A percentile compares a stretch with the other conserved stretches of the same genome.
Evolutionary conservation across 2,329 filamentous ascomycete species (phyloP).

Genomic region (Fusarium longipes): DNA sequence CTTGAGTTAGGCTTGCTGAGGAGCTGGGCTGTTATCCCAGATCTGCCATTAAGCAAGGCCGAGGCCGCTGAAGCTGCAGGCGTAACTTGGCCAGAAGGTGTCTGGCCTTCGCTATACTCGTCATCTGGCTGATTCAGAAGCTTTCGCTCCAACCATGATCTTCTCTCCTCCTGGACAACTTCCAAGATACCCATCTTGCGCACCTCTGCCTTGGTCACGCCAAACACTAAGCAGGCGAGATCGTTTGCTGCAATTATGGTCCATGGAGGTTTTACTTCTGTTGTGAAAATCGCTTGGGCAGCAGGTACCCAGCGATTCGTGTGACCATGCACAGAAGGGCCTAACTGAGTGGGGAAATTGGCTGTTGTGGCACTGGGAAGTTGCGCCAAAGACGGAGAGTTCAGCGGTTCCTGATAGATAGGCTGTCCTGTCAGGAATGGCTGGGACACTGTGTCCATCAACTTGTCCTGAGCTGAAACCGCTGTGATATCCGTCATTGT

Average conservation of each 20-base stretch:
- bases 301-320: conserved; percentile 90
- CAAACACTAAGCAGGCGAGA: conserved; percentile 95
- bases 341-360: conserved; percentile 60
- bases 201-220: conserved; percentile 96
- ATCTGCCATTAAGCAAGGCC: conserved; percentile 73
- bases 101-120: conserved; percentile 46
- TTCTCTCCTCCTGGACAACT: conserved; percentile 88
- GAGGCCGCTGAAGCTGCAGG: conserved; percentile 58
- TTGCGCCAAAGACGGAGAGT: conserved; percentile 57
- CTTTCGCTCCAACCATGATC: conserved; percentile 90
- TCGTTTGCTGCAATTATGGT: conserved; percentile 97
- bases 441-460: conserved; percentile 86
- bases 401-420: conserved; percentile 51
- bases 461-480: conserved; percentile 80
- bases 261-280: conserved; percentile 90
- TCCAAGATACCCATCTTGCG: conserved; percentile 95
- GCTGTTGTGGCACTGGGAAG: conserved; percentile 55
- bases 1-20: conserved; percentile 82
- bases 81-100: conserved; percentile 51
- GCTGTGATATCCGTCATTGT: conserved; percentile 87
- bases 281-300: conserved; percentile 97
- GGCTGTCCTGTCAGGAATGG: conserved; percentile 71
- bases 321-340: conserved; percentile 81
- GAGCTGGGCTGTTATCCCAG: conserved; percentile 86
- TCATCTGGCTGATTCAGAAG: conserved; percentile 66